phyloP scores from a whole-genome alignment of 2,329 filamentous ascomycete genomes.

The Gyromitra esculenta region DNA sequence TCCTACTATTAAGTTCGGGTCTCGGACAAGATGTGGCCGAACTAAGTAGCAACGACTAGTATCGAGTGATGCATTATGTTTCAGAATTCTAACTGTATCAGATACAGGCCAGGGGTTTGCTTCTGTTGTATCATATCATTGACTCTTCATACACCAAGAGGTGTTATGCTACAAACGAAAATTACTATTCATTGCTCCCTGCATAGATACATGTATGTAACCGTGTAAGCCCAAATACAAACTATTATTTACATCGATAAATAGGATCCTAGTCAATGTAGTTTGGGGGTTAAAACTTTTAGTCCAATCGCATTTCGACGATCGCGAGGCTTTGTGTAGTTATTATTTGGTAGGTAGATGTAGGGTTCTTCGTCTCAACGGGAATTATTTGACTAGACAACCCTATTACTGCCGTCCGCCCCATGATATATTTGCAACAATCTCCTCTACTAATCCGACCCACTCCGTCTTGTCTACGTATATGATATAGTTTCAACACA shows the following conservation, averaged over 20 bases:
- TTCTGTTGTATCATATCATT: background rate
- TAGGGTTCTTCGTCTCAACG: background rate
- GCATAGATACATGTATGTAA: background rate
- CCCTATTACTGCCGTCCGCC: background rate
- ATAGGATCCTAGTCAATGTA: too few species aligned
- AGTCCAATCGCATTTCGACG: background rate
- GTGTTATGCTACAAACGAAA: background rate
- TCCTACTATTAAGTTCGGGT: background rate
- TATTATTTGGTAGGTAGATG: background rate
- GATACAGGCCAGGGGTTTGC: background rate
- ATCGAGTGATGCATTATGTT: slow-evolving; percentile 23
- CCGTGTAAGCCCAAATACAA: too few species aligned
- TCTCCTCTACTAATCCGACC: background rate
- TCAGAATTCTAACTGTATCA: background rate
- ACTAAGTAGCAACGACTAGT: background rate
- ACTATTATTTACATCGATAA: too few species aligned
- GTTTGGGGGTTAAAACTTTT: too few species aligned
- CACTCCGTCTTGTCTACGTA: background rate
- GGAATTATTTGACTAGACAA: background rate
- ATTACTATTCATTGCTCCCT: background rate
- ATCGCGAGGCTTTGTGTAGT: background rate
- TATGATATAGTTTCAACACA: background rate
- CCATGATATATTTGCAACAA: background rate
- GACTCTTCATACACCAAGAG: background rate
- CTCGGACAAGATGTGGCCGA: slow-evolving; percentile 27